Evolutionary conservation across 2,329 filamentous ascomycete species (phyloP).

Genomic region (Metarhizium brunneum): DNA sequence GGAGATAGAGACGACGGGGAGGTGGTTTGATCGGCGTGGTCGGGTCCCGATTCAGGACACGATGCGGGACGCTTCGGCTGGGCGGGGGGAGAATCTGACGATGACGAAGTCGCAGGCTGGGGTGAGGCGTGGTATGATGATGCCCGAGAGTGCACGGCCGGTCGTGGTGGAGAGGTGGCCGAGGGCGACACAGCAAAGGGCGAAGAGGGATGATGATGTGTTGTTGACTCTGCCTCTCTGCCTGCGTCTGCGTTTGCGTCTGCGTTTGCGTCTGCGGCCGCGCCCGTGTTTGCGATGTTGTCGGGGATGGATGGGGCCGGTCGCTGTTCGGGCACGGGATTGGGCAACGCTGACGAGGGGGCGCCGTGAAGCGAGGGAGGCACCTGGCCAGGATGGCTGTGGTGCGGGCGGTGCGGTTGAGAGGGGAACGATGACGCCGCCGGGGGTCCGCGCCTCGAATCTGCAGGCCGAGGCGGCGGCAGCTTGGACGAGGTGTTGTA

Average conservation of each 20-base stretch:
- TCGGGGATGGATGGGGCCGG: slow-evolving; percentile 8
- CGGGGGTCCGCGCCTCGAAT: slow-evolving; percentile 27
- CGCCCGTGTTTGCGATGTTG: slow-evolving; percentile 10
- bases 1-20: slow-evolving; percentile 11
- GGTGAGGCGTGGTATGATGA: slow-evolving; percentile 5
- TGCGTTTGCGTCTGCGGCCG: slow-evolving; percentile 7
- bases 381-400: slow-evolving; percentile 2
- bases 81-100: slow-evolving; percentile 4
- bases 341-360: slow-evolving; percentile 9
- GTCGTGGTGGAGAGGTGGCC: slow-evolving; percentile 5
- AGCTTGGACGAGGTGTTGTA: slow-evolving; percentile 46
- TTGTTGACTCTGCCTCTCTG: slow-evolving; percentile 14
- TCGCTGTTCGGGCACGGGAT: neutral
- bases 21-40: slow-evolving; percentile 12
- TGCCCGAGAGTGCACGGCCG: slow-evolving; percentile 6
- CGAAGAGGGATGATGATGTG: neutral
- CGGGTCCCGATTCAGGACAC: slow-evolving; percentile 11
- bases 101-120: slow-evolving; percentile 1
- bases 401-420: slow-evolving; percentile 8
- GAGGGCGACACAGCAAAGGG: slow-evolving; percentile 1
- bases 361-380: slow-evolving; percentile 1
- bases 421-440: slow-evolving; percentile 13
- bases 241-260: slow-evolving; percentile 12
- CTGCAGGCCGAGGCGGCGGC: slow-evolving; percentile 44
- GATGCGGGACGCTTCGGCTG: slow-evolving; percentile 9